A percentile compares a stretch with the other conserved stretches of the same genome.
phyloP scores from a whole-genome alignment of 164 flowering plant species.

The Aristolochia californica region DNA sequence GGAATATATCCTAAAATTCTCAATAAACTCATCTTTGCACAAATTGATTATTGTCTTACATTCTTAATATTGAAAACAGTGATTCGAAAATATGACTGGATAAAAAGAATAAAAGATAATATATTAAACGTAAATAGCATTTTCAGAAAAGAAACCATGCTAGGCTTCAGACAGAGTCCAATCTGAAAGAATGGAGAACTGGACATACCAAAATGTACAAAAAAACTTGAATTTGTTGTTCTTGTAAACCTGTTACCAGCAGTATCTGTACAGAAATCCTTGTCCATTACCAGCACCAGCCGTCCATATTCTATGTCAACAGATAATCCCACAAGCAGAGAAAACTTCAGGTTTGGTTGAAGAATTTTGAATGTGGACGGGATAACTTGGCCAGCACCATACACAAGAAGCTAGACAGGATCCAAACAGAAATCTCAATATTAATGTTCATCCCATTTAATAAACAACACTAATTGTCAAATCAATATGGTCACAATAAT shows the following conservation, averaged over 20 bases:
- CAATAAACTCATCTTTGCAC: no score
- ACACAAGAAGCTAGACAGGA: constrained; percentile 67
- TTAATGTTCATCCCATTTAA: no score
- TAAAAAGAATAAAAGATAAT: neutral
- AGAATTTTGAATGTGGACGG: constrained; percentile 54
- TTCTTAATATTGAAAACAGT: neutral
- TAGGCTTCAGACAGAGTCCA: neutral
- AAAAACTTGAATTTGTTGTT: constrained; percentile 54
- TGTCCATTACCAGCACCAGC: constrained; percentile 64
- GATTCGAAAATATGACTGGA: neutral
- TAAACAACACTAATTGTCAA: neutral
- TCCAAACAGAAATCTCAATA: neutral
- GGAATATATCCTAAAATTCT: no score
- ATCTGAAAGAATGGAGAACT: neutral
- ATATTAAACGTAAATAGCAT: neutral
- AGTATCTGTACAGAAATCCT: constrained; percentile 58
- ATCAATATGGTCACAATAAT: no score
- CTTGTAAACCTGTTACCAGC: constrained; percentile 74
- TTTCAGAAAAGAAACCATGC: neutral
- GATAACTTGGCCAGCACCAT: constrained; percentile 78
- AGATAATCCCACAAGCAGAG: constrained; percentile 53
- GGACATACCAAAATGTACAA: no score
- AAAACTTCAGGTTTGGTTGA: constrained; percentile 53
- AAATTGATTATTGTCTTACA: no score
- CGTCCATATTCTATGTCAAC: constrained; percentile 51